A percentile compares a stretch with the other conserved stretches of the same genome.
Conservation (phyloP, 2,329 filamentous ascomycete species). For the Apiospora aurea region DNA sequence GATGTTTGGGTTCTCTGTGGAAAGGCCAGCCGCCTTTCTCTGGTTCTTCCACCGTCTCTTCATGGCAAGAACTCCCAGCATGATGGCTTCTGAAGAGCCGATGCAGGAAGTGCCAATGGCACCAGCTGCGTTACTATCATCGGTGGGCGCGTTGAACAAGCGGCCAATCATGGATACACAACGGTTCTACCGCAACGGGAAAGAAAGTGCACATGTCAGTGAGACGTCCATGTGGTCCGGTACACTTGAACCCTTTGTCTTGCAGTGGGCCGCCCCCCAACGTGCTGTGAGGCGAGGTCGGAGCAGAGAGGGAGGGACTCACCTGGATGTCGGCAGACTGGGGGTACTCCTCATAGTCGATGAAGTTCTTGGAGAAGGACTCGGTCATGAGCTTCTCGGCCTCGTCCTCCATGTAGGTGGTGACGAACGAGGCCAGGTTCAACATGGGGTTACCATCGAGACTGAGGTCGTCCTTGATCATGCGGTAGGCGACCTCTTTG, state of each 20-base stretch:
- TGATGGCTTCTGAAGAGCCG: slow-evolving; percentile 88
- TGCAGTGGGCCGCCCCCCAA: not conserved
- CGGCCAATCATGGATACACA: slow-evolving; percentile 91
- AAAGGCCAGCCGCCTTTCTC: slow-evolving; percentile 82
- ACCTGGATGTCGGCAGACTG: slow-evolving; percentile 80
- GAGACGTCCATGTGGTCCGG: not conserved
- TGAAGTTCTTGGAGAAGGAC: slow-evolving; percentile 93
- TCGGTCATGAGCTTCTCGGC: slow-evolving; percentile 96
- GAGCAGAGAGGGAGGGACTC: not conserved
- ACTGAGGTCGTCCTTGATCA: slow-evolving; percentile 95
- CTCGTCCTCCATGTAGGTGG: slow-evolving; percentile 97
- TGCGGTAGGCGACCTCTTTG: slow-evolving; percentile 87
- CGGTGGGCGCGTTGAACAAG: slow-evolving; percentile 80
- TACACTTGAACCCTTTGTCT: not conserved
- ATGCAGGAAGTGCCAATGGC: slow-evolving; percentile 88
- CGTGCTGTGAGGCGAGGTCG: not conserved
- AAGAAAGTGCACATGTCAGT: slow-evolving; percentile 4
- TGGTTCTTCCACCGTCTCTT: slow-evolving; percentile 94
- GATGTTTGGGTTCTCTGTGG: slow-evolving; percentile 83
- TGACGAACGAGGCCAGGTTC: slow-evolving; percentile 89
- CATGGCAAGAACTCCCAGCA: slow-evolving; percentile 86
- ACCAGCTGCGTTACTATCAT: slow-evolving; percentile 58
- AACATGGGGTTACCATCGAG: slow-evolving; percentile 91
- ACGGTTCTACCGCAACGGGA: slow-evolving; percentile 62
- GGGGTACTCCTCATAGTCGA: slow-evolving; percentile 86